phyloP scores from a whole-genome alignment of 306 rosid species.

The Citrullus mucosospermus region DNA sequence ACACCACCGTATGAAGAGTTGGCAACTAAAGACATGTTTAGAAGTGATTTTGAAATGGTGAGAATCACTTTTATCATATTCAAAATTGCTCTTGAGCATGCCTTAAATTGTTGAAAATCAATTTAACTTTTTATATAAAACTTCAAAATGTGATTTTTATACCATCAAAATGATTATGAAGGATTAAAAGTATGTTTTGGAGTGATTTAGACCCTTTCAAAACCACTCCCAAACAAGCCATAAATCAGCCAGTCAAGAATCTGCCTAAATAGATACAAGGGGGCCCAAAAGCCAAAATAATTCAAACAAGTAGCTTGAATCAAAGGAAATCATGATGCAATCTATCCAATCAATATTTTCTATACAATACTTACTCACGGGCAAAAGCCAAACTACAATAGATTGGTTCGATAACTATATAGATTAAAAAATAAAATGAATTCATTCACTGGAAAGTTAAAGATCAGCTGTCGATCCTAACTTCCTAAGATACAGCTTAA shows the following conservation, averaged over 20 bases:
- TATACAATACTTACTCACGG: neutral
- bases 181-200: too few species aligned
- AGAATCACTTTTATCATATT: too few species aligned
- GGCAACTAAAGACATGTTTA: neutral
- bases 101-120: too few species aligned
- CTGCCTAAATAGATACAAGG: neutral
- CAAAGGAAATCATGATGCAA: neutral
- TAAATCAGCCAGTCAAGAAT: neutral
- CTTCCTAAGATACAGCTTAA: neutral
- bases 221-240: too few species aligned
- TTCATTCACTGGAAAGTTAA: neutral
- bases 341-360: neutral
- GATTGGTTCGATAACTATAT: neutral
- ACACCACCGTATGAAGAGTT: neutral
- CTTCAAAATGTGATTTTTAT: too few species aligned
- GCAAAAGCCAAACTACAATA: neutral
- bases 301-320: neutral
- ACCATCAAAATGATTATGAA: too few species aligned
- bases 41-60: too few species aligned
- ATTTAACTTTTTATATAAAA: too few species aligned
- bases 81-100: too few species aligned
- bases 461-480: neutral
- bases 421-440: neutral
- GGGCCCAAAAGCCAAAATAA: neutral
- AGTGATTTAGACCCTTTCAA: too few species aligned